A percentile compares a stretch with the other conserved stretches of the same genome.
These are phyloP conservation scores for Sarocladium kiliense DNA, from an alignment of 2,329 filamentous ascomycete species.

Conservation along the genomic window DNA sequence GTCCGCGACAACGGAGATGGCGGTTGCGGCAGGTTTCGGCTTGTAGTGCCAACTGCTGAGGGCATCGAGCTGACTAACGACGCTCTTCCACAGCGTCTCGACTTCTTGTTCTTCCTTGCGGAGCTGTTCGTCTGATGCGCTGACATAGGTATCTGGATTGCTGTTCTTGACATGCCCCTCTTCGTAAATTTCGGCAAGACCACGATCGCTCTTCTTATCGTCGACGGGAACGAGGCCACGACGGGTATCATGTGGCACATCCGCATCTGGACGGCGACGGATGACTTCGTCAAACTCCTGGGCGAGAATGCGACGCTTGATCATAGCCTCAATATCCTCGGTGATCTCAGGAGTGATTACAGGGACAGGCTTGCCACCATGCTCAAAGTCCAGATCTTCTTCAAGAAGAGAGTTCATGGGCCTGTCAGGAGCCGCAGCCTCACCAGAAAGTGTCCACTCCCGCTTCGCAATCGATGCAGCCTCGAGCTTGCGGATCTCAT, in stretches of 20 bases:
- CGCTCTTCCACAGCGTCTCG: conserved; percentile 73
- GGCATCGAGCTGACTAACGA: conserved; percentile 76
- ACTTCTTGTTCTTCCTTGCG: conserved; percentile 81
- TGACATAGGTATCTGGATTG: conserved; percentile 75
- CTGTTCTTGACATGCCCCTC: conserved; percentile 77
- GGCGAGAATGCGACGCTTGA: conserved; percentile 87
- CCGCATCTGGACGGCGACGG: conserved; percentile 70
- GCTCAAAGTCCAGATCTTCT: conserved; percentile 92
- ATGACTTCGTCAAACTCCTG: conserved; percentile 90
- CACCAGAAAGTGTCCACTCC: conserved; percentile 84
- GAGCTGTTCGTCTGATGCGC: conserved; percentile 75
- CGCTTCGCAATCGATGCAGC: conserved; percentile 83
- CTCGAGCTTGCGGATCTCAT: conserved; percentile 90
- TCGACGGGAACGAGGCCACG: conserved; percentile 76
- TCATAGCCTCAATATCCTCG: conserved; percentile 86
- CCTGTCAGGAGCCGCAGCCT: conserved; percentile 75
- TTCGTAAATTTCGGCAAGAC: conserved; percentile 90
- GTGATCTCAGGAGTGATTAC: conserved; percentile 89
- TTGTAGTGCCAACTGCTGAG: conserved; percentile 95
- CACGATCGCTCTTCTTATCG: conserved; percentile 80
- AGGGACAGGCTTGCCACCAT: conserved; percentile 88
- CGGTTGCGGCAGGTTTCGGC: conserved; percentile 77
- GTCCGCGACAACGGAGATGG: conserved; percentile 81
- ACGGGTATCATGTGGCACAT: conserved; percentile 55
- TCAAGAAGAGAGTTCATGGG: conserved; percentile 90